Base-by-base conservation (phyloP, 768 basidiomycete species). In the Termitomyces sp. region DNA sequence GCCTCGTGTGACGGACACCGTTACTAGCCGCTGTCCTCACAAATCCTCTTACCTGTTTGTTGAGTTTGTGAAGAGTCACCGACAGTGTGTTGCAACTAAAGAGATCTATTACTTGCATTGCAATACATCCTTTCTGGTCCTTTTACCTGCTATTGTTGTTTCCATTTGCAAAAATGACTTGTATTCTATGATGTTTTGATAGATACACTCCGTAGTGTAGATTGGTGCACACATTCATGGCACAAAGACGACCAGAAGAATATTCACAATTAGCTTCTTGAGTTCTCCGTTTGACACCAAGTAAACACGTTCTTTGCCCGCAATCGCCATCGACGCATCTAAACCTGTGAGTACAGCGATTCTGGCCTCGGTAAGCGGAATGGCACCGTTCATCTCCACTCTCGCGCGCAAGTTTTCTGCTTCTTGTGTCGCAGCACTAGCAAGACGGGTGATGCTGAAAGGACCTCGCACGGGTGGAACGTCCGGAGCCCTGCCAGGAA, bases 261-360 rank as follows among this genome's bases (percentile, higher is more conserved):
- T 80, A 68, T 92, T 91, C 22, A 92, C 87, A 5, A 90, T 78
- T 56, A 92, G 68, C 70, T 85, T 90, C 67, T 88, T 84, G 66
- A 91, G 66, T 67, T 84, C 80, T 2, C 86, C 86, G 14, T 76
- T 75, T 4, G 83, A 79, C 3, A 89, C 80, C 56, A 91, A 87
- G 43, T 83, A 81, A 2, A 90, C 88, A 7, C 84, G 77, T 62
- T 88, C 83, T 68, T 83, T 86, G 22, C 87, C 81, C 33, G 84
- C 76, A 8, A 75, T 74, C 16, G 75, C 68, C 13, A 72, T 62
- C 9, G 74, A 70, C n/a, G 64, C 63, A 51, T 65, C 72, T 70
- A 74, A 74, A 67, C 62, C 67, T 28, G 70, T 70, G 52, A 86
- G 63, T 52, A 86, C 66, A 24, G 74, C 74, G 46, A 92, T 83